Base-by-base conservation (phyloP, 805 yeast genomes). In the Starmerella khaoyaiensis region DNA sequence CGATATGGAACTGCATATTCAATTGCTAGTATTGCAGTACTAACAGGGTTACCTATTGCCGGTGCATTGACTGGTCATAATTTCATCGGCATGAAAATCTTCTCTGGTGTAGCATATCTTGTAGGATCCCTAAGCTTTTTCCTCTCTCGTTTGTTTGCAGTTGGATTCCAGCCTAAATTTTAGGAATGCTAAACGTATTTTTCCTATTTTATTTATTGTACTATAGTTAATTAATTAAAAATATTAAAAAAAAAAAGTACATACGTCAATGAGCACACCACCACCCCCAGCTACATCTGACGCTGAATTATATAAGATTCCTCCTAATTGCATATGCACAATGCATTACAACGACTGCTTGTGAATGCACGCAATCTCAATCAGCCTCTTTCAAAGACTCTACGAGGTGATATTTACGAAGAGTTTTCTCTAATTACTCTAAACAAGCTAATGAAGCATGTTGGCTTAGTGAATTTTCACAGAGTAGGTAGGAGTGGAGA, bases 1-100 rank as follows among this genome's bases (percentile, higher is more conserved):
- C 59, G 79, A 17, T 79, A 74, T 46, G 84, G 86, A 0, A 66
- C 81, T 10, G 67, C 74, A 41, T 77, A 74, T 54, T 72, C 72
- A 24, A 41, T 62, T 21, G 60, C 55, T 9, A 55, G 62, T 31
- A 44, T 61, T 30, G 63, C 59, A 3, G 54, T 53, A 1, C 54
- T 61, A 20, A 58, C 59, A 2, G 65, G 65, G 2, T 47, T 59
- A 21, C 65, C 65, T 12, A 56, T 61, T 21, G 62, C 63, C 11
- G 66, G 65, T 8, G 56, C 54, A 12, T 40, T 58, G 5, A 42
- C 48, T 11, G 36, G 19, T 10, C 46, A 52, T 41, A 41, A 51
- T 35, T 60, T 47, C 38, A 32, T 44, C 11, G 63, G 63, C 6
- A 40, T 58, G 44, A 56, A 58, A 29, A 35, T 53, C 1, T 60